These are phyloP conservation scores for Zangia roseola DNA, from an alignment of 768 basidiomycete species.

Conservation along the genomic window DNA sequence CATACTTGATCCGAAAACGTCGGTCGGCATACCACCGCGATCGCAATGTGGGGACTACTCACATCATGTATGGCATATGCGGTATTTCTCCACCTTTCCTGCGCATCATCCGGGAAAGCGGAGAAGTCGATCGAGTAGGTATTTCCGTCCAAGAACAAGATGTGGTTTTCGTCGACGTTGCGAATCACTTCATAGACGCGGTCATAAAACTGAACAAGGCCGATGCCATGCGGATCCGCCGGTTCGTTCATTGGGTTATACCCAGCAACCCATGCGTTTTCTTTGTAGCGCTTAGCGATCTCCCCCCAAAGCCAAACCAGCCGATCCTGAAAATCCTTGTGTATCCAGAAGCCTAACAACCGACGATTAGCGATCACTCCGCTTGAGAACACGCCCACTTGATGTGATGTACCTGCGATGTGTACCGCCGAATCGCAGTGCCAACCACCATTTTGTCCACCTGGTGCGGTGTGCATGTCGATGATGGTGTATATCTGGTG, in stretches of 20 bases:
- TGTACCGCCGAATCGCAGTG: constrained; percentile 74
- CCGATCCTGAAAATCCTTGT: constrained; percentile 85
- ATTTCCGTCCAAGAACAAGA: constrained; percentile 82
- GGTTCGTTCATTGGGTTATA: constrained; percentile 87
- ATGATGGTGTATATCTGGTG: constrained; percentile 78
- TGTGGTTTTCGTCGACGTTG: constrained; percentile 63
- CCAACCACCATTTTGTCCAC: constrained; percentile 79
- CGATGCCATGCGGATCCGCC: constrained; percentile 64
- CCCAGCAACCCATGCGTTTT: constrained; percentile 80
- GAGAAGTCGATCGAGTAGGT: constrained; percentile 81
- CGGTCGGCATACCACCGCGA: too few species aligned
- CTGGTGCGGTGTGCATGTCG: constrained; percentile 76
- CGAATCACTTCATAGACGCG: constrained; percentile 72
- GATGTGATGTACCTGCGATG: constrained; percentile 36
- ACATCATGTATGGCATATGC: constrained; percentile 76
- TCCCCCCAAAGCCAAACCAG: constrained; percentile 75
- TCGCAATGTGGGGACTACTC: background rate
- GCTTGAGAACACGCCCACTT: too few species aligned
- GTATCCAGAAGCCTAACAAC: constrained; percentile 62
- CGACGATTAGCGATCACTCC: too few species aligned
- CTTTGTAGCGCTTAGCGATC: constrained; percentile 72
- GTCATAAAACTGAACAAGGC: constrained; percentile 67
- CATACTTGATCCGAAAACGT: constrained; percentile 20
- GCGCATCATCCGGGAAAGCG: constrained; percentile 56
- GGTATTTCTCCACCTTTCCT: constrained; percentile 64